A percentile compares a stretch with the other conserved stretches of the same genome.
phyloP scores from a whole-genome alignment of 2,329 filamentous ascomycete species.

The Zymoseptoria ardabiliae region DNA sequence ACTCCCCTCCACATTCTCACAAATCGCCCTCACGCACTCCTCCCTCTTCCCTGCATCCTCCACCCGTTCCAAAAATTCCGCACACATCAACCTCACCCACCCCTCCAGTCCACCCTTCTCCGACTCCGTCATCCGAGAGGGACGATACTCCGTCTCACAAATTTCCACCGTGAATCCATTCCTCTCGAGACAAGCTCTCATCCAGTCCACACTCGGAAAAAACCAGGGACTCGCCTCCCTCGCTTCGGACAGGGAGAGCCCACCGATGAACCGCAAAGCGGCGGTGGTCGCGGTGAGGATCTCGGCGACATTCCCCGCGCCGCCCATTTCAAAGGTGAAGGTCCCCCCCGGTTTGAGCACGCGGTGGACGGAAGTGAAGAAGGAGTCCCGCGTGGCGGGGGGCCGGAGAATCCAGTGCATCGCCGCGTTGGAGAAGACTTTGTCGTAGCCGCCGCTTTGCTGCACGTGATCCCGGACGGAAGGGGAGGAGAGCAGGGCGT shows the following conservation, averaged over 20 bases:
- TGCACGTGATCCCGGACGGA: slow-evolving; percentile 17
- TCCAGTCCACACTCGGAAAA: slow-evolving; percentile 60
- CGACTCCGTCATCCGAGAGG: slow-evolving; percentile 45
- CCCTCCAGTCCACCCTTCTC: slow-evolving; percentile 49
- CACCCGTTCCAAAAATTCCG: slow-evolving; percentile 48
- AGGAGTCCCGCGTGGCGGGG: slow-evolving; percentile 36
- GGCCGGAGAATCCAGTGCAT: slow-evolving; percentile 46
- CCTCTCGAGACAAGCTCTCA: slow-evolving; percentile 32
- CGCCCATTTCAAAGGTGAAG: slow-evolving; percentile 66
- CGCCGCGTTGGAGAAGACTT: slow-evolving; percentile 38
- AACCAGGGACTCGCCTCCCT: slow-evolving; percentile 58
- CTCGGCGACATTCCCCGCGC: slow-evolving; percentile 60
- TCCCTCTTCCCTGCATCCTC: slow-evolving; percentile 42
- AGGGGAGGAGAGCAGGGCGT: slow-evolving; percentile 16
- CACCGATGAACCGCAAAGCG: slow-evolving; percentile 45
- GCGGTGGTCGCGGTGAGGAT: slow-evolving; percentile 52
- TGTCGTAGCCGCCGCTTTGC: slow-evolving; percentile 27
- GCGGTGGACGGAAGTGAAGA: slow-evolving; percentile 48
- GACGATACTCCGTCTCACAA: slow-evolving; percentile 57
- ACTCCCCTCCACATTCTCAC: slow-evolving; percentile 48
- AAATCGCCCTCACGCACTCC: slow-evolving; percentile 47
- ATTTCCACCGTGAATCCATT: slow-evolving; percentile 39
- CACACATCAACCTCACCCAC: slow-evolving; percentile 59
- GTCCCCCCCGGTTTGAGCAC: slow-evolving; percentile 49
- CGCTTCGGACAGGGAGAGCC: slow-evolving; percentile 27